Evolutionary conservation across 148 eudicot genomes (phyloP).

Genomic region (Vaccinium macrocarpon): DNA sequence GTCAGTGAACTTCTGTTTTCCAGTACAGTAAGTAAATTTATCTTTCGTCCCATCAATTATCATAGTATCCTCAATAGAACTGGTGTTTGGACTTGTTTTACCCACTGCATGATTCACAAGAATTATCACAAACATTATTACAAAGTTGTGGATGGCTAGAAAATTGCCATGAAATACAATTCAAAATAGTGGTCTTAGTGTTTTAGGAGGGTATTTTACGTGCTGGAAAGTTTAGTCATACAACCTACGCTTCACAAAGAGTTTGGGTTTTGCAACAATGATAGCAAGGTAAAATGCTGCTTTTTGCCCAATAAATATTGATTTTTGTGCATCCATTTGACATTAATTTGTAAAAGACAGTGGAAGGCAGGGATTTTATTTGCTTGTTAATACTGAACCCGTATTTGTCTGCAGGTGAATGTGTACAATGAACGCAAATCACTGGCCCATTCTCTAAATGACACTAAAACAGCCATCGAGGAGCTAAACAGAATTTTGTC

Average conservation of each 20-base stretch:
- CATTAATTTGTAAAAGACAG: background rate
- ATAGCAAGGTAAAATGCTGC: background rate
- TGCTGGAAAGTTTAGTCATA: background rate
- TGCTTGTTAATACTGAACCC: background rate
- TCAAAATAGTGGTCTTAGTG: background rate
- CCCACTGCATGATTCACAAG: background rate
- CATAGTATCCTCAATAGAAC: background rate
- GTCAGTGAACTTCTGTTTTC: background rate
- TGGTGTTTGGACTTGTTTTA: background rate
- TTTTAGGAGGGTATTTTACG: background rate
- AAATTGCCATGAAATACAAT: background rate
- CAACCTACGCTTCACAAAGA: slow-evolving; percentile 1
- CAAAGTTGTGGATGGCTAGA: background rate
- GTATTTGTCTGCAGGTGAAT: slow-evolving; percentile 47
- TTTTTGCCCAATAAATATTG: background rate
- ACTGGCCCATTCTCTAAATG: slow-evolving; percentile 67
- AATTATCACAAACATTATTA: background rate
- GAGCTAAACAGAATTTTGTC: slow-evolving; percentile 64
- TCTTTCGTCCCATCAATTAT: background rate
- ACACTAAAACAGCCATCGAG: slow-evolving; percentile 83
- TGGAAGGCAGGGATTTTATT: background rate
- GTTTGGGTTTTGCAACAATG: background rate
- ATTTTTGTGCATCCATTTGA: background rate
- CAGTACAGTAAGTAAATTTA: background rate
- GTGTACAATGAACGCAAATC: slow-evolving; percentile 71